Percentiles rank a stretch among this genome's conserved stretches.
Evolutionary conservation across 1,284 basidiomycete species (phyloP).

Genomic region (Xanthoconium separans): DNA sequence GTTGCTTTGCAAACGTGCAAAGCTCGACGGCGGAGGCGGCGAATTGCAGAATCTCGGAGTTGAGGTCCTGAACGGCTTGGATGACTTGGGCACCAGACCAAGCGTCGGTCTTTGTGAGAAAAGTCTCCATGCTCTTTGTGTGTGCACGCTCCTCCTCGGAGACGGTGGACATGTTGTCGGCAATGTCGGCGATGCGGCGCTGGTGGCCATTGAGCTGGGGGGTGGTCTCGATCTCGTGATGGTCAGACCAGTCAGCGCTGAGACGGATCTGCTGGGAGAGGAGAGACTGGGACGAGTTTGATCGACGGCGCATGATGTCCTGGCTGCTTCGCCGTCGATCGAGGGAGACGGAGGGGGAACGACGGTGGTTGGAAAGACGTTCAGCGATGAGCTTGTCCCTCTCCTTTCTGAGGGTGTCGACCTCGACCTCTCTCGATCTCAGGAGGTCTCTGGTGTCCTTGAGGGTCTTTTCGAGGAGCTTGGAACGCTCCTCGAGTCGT

Average conservation of each 20-base stretch:
- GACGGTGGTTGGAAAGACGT: slow-evolving; percentile 27
- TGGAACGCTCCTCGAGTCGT: slow-evolving; percentile 59
- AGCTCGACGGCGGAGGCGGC: slow-evolving; percentile 70
- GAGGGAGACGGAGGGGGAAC: slow-evolving; percentile 11
- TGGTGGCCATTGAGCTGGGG: slow-evolving; percentile 16
- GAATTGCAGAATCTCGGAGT: slow-evolving; percentile 74
- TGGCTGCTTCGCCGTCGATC: slow-evolving; percentile 29
- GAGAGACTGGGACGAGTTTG: slow-evolving; percentile 30
- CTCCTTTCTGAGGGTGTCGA: slow-evolving; percentile 53
- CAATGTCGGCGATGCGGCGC: slow-evolving; percentile 11
- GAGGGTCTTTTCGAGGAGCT: slow-evolving; percentile 55
- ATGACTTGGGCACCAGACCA: slow-evolving; percentile 76
- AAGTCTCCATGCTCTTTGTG: slow-evolving; percentile 56
- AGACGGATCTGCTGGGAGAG: slow-evolving; percentile 32
- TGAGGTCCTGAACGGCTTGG: slow-evolving; percentile 75
- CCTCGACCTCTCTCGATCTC: slow-evolving; percentile 49
- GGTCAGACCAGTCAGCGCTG: slow-evolving; percentile 35
- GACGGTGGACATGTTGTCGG: slow-evolving; percentile 33
- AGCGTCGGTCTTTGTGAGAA: slow-evolving; percentile 67
- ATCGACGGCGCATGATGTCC: slow-evolving; percentile 28
- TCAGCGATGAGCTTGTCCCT: slow-evolving; percentile 33
- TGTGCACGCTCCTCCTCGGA: slow-evolving; percentile 49
- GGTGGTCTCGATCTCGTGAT: slow-evolving; percentile 8
- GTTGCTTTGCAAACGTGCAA: slow-evolving; percentile 42
- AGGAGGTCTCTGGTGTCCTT: slow-evolving; percentile 52